Percentiles rank a stretch among this genome's conserved stretches.
These are phyloP conservation scores for Carex myosuroides DNA, from an alignment of 176 grass and related monocot genomes.

Conservation along the genomic window DNA sequence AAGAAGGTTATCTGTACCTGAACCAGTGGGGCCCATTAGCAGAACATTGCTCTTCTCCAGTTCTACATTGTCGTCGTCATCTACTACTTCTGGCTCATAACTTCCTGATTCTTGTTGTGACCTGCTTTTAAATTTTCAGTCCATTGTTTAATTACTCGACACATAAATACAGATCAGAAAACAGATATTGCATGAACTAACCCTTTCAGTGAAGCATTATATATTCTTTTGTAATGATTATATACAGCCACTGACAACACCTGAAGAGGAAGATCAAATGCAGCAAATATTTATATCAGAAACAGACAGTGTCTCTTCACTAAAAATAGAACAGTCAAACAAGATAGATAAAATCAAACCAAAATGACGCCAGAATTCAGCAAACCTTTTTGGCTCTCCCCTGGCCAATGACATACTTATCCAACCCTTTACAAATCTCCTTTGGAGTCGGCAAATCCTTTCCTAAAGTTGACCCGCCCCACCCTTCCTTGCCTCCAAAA, in stretches of 20 bases:
- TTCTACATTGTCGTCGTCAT: slow-evolving; percentile 76
- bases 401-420: slow-evolving; percentile 97
- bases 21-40: slow-evolving; percentile 96
- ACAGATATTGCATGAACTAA: slow-evolving; percentile 30
- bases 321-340: not conserved
- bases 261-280: slow-evolving; percentile 41
- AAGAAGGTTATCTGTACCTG: slow-evolving; percentile 40
- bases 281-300: not conserved
- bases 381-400: slow-evolving; percentile 87
- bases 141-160: not conserved
- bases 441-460: slow-evolving; percentile 94
- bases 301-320: not conserved
- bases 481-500: slow-evolving; percentile 62
- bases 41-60: slow-evolving; percentile 98
- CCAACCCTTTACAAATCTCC: slow-evolving; percentile 85
- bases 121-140: slow-evolving; percentile 39
- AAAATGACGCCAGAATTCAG: not conserved
- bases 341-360: not conserved
- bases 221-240: slow-evolving; percentile 98
- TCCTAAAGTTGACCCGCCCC: slow-evolving; percentile 84
- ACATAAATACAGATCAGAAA: not conserved
- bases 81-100: slow-evolving; percentile 46
- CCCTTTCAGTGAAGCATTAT: slow-evolving; percentile 81
- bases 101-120: slow-evolving; percentile 59
- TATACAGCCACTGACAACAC: slow-evolving; percentile 96